These are phyloP conservation scores for Aspergillus clavatus DNA, from an alignment of 2,329 filamentous ascomycete species.

Conservation along the genomic window DNA sequence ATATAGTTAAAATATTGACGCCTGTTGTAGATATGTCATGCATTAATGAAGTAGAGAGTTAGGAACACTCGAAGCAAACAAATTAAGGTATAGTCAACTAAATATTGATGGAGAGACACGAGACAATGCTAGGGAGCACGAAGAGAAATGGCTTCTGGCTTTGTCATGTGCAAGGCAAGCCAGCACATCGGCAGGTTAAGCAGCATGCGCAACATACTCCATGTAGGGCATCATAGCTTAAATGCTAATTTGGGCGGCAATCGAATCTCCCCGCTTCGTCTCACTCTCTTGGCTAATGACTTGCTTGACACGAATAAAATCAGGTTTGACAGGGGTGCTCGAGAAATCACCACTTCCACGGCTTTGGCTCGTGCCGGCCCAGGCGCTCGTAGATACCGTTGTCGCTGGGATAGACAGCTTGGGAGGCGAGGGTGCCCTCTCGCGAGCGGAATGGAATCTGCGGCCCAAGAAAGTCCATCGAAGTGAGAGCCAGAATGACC, in stretches of 20 bases:
- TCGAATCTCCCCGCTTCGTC: constrained; percentile 12
- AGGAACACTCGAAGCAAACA: too few relatives aligned
- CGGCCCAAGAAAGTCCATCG: constrained; percentile 13
- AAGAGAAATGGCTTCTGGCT: too few relatives aligned
- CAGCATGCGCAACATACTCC: neutral
- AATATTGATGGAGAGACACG: too few relatives aligned
- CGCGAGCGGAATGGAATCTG: constrained; percentile 4
- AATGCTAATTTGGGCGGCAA: neutral
- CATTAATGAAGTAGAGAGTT: too few relatives aligned
- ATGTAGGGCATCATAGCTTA: too few relatives aligned
- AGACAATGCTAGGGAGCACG: too few relatives aligned
- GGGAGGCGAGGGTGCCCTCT: constrained; percentile 11
- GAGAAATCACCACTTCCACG: constrained; percentile 22
- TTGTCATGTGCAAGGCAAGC: too few relatives aligned
- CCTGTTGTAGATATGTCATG: too few relatives aligned
- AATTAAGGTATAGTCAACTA: too few relatives aligned
- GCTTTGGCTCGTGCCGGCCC: constrained; percentile 26
- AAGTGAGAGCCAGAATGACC: constrained; percentile 8
- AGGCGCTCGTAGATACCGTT: constrained; percentile 29
- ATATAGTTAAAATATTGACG: too few relatives aligned
- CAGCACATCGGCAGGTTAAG: too few relatives aligned
- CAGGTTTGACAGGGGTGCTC: constrained; percentile 6
- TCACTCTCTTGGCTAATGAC: constrained; percentile 32
- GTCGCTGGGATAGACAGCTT: constrained; percentile 17
- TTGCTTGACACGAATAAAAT: constrained; percentile 30